Base-by-base conservation (phyloP, 768 basidiomycete genomes). In the Pisolithus microcarpus region DNA sequence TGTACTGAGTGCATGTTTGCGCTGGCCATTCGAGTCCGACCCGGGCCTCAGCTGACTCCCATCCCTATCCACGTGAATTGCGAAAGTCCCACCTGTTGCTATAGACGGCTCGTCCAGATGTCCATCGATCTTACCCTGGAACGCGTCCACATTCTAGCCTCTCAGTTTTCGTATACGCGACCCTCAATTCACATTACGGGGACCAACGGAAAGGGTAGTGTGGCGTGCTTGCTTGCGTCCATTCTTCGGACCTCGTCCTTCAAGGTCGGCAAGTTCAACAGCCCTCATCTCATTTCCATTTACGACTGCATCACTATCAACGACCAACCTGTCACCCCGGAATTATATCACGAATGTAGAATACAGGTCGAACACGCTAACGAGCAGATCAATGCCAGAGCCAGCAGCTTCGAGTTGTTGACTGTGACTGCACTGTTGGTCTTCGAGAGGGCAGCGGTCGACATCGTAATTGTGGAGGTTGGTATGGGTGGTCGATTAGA, bases 141-240 rank as follows among this genome's bases (percentile, higher is more conserved):
- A 48, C 77, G 85, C 7, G 73, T 91, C 36, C 59, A 63, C 39
- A 64, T 51, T 3, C 73, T 92, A 0, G 75, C 85, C 31, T 52
- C 64, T 3, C 60, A 74, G 57, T 68, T 95, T 5, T 68, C 73
- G 0, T 85, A 87, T 61, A 80, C 74, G 0, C 77, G 89, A 2
- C 95, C 92, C 0, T 91, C 92, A 0, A 74, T 89, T 34, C 96
- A 99, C 61, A 77, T 98, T 51, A 84, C 92, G 7, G 96, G 96
- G 0, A 99, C 96, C 0, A 98, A 99, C 68, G 95, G 95, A 8
- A 99, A 98, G 67, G 96, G 96, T 34, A 94, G 90, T 58, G 91
- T 95, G 11, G 84, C 91, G 1, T 84, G 85, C 5, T 72, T 92
- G 34, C 65, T 96, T 10, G 80, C 89, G 0, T 90, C 90, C 39